Conservation (phyloP, 2,329 filamentous ascomycete genomes). For the Hymenoscyphus linearis region DNA sequence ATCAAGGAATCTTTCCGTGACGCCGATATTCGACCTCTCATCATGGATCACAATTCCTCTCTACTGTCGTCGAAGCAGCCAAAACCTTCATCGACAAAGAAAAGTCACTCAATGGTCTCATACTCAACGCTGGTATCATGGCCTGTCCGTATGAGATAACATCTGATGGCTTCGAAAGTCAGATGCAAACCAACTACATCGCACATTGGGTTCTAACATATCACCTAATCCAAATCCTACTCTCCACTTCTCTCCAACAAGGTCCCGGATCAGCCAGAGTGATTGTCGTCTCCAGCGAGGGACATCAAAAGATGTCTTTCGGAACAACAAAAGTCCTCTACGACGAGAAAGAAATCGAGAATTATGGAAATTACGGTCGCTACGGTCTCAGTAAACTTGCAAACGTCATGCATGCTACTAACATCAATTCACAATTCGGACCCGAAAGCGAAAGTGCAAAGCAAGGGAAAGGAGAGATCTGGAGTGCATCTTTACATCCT, state of each 20-base stretch:
- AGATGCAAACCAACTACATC: constrained; percentile 34
- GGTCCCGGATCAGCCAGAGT: constrained; percentile 14
- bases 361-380: constrained; percentile 3
- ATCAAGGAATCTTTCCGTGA: constrained; percentile 35
- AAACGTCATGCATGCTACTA: constrained; percentile 18
- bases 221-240: constrained; percentile 13
- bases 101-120: constrained; percentile 35
- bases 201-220: constrained; percentile 30
- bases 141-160: constrained; percentile 32
- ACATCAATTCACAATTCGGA: constrained; percentile 16
- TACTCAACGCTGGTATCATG: constrained; percentile 43
- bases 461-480: constrained; percentile 16
- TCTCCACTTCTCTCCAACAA: constrained; percentile 13
- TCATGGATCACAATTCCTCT: constrained; percentile 26
- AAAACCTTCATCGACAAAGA: constrained; percentile 30
- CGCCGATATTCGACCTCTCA: constrained; percentile 39
- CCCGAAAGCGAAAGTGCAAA: constrained; percentile 10
- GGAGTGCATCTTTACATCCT: constrained; percentile 15
- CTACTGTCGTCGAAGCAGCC: constrained; percentile 27
- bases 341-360: constrained; percentile 6
- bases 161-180: constrained; percentile 32
- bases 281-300: constrained; percentile 14
- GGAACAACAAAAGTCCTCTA: constrained; percentile 12
- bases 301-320: constrained; percentile 13
- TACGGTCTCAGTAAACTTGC: constrained; percentile 20